Evolutionary conservation across 306 rosid species (phyloP).

Genomic region (cucumber (Cucumis sativus)): Cucumber_9930_V3 NC_026655.2:10032001-10032500

Average conservation of each 20-base stretch:
- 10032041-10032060: no score
- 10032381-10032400: slow-evolving; percentile 76
- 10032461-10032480: slow-evolving; percentile 93
- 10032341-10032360: slow-evolving; percentile 98
- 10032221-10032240: slow-evolving; percentile 97
- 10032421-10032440: slow-evolving; percentile 77
- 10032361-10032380: slow-evolving; percentile 64
- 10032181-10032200: slow-evolving; percentile 15
- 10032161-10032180: neutral
- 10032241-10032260: slow-evolving; percentile 77
- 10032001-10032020: no score
- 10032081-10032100: neutral
- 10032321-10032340: slow-evolving; percentile 85
- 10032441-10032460: slow-evolving; percentile 81
- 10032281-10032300: slow-evolving; percentile 83
- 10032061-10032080: neutral
- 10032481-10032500: slow-evolving; percentile 89
- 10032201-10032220: slow-evolving; percentile 70
- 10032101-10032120: neutral
- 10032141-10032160: neutral
- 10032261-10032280: slow-evolving; percentile 94
- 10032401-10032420: slow-evolving; percentile 95
- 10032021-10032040: no score
- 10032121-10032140: neutral
- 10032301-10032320: slow-evolving; percentile 97